phyloP scores from a whole-genome alignment of 1,284 basidiomycete species.

The Melampsora larici-populina region DNA sequence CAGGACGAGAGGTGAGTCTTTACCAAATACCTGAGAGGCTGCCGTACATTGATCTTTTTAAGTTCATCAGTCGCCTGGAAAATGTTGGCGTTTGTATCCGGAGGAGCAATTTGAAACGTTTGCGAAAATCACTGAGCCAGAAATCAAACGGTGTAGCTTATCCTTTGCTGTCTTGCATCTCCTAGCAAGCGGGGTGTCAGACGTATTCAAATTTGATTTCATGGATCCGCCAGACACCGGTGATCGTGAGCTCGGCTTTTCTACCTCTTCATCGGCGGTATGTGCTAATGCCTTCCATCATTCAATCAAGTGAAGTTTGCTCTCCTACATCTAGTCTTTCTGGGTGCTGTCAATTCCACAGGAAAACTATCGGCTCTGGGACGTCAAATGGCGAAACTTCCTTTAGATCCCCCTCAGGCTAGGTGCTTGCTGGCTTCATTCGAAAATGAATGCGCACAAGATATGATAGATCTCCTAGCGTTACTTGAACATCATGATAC shows the following conservation, averaged over 20 bases:
- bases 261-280: background rate
- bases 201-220: constrained; percentile 72
- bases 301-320: constrained; percentile 62
- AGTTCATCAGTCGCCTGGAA: constrained; percentile 64
- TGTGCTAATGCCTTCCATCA: background rate
- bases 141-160: constrained; percentile 80
- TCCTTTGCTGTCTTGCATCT: constrained; percentile 77
- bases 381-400: constrained; percentile 73
- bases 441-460: constrained; percentile 66
- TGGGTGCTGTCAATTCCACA: constrained; percentile 65
- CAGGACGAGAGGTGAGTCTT: constrained; percentile 72
- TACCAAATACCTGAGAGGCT: background rate
- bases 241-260: constrained; percentile 60
- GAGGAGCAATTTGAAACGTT: constrained; percentile 69
- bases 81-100: constrained; percentile 84
- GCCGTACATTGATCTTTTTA: constrained; percentile 11
- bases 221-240: constrained; percentile 76
- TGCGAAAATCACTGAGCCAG: constrained; percentile 69
- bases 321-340: constrained; percentile 68
- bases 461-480: constrained; percentile 74
- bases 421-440: constrained; percentile 72
- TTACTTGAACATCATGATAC: constrained; percentile 64
- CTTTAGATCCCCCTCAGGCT: constrained; percentile 76
- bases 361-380: constrained; percentile 68
- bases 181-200: constrained; percentile 61